These are phyloP conservation scores for Hymenoscyphus infarciens DNA, from an alignment of 2,329 filamentous ascomycete species.

Conservation along the genomic window DNA sequence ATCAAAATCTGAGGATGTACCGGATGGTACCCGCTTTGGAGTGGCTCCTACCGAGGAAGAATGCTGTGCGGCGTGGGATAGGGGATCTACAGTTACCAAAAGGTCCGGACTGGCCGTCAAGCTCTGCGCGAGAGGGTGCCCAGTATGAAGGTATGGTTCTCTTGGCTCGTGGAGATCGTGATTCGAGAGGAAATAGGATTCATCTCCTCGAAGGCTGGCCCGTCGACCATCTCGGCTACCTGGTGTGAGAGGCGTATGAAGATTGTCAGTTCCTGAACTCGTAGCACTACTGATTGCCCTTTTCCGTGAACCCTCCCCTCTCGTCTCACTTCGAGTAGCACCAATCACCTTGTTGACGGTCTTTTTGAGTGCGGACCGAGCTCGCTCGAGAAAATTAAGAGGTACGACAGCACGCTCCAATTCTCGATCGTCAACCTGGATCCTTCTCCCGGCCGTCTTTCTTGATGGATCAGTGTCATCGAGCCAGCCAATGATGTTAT, in stretches of 20 bases:
- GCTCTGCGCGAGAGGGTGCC: conserved; percentile 74
- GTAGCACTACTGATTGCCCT: conserved; percentile 60
- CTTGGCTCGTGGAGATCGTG: conserved; percentile 36
- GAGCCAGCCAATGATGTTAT: conserved; percentile 77
- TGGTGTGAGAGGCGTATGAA: conserved; percentile 46
- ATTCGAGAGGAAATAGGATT: conserved; percentile 48
- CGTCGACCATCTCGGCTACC: conserved; percentile 43
- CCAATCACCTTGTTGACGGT: conserved; percentile 58
- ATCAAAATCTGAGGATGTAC: conserved; percentile 39
- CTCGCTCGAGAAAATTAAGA: conserved; percentile 80
- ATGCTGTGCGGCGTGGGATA: conserved; percentile 37
- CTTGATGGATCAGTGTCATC: conserved; percentile 86
- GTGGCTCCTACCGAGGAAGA: conserved; percentile 40
- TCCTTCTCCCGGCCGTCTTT: conserved; percentile 74
- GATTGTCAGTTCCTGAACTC: conserved; percentile 59
- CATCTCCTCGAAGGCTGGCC: conserved; percentile 56
- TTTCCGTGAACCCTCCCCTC: conserved; percentile 52
- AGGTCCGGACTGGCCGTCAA: conserved; percentile 65
- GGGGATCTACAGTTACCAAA: conserved; percentile 36
- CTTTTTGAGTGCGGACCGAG: conserved; percentile 73
- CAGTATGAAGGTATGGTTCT: conserved; percentile 42
- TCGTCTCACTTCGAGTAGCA: conserved; percentile 42
- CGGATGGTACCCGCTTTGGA: conserved; percentile 33
- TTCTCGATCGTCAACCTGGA: conserved; percentile 88
- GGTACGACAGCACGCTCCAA: conserved; percentile 88